These are phyloP conservation scores for Cyclanthera cordifolia DNA, from an alignment of 306 rosid species.

Conservation along the genomic window DNA sequence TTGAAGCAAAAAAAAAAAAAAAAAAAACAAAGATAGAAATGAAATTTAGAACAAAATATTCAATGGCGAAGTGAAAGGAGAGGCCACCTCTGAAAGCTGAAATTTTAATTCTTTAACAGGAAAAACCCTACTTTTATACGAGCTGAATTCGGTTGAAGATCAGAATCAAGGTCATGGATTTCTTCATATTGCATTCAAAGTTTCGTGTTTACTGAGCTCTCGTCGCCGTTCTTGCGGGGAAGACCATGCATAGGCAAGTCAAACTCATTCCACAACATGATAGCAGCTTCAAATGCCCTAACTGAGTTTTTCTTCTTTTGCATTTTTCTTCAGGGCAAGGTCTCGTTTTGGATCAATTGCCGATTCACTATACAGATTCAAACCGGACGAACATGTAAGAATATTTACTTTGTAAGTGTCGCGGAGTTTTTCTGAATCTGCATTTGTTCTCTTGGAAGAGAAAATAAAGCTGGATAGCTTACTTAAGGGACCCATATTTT, in stretches of 20 bases:
- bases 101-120: background rate
- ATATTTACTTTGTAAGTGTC: background rate
- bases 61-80: background rate
- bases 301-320: background rate
- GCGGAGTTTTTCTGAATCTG: background rate
- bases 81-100: background rate
- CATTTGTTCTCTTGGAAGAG: background rate
- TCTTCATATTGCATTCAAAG: background rate
- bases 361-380: background rate
- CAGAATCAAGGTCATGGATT: background rate
- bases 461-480: background rate
- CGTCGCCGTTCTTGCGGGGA: background rate
- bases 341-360: conserved; percentile 2
- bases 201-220: background rate
- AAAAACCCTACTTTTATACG: background rate
- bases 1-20: no score
- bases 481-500: background rate
- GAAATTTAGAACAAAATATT: background rate
- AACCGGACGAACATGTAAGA: conserved; percentile 4
- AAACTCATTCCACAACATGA: background rate
- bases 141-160: background rate
- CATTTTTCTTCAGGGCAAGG: conserved; percentile 5
- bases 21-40: no score
- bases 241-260: conserved; percentile 6
- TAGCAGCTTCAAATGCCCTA: background rate